Evolutionary conservation across 2,329 filamentous ascomycete species (phyloP), one percentile per base, ranked within the genome.

Genomic region (Blumeria hordei): DNA sequence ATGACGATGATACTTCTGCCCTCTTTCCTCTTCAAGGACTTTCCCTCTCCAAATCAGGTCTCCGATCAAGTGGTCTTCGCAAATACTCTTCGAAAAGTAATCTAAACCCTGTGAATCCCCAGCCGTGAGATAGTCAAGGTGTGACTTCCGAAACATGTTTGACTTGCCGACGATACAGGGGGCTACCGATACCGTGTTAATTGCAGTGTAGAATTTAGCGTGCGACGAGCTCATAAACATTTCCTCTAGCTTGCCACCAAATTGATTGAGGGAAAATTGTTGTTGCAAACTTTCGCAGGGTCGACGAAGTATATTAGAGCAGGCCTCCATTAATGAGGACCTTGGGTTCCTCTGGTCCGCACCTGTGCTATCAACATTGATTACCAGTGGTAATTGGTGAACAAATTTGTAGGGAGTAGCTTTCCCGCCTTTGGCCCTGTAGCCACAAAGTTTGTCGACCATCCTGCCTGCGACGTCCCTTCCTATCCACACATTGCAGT

Each of bases 141-240:
- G 90, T 0, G 86, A 85, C 58, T 84, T 85, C 57, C 92, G 84
- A 69, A 96, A 98, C 88, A 98, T 96, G 70, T 93, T 96, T 63
- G 87, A 94, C 70, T 98, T 98, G 53, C 92, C 92, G 21, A 96
- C 83, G 56, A 94, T 83, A 68, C 92, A 98, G 8, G 93, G 92
- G 0, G 92, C 92, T 54, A 96, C 70, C 3, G 84, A 76, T 14
- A 95, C 86, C 0, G 86, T 85, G 68, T 96, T 96, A 74, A 98
- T 98, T 58, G 90, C 92, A 8, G 83, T 83, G 70, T 98, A 98
- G 73, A 98, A 96, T 66, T 98, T 98, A 62, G 88, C 87, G 67
- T 98, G 92, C 0, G 87, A 80, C 0, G 88, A 92, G 0, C 87
- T 82, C 75, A 98, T 84, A 70, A 96, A 98, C 68, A 90, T 79